Evolutionary conservation across 305 asterid species (phyloP), one percentile per base, ranked within the genome.

Genomic region (Euphrasia arctica): DNA sequence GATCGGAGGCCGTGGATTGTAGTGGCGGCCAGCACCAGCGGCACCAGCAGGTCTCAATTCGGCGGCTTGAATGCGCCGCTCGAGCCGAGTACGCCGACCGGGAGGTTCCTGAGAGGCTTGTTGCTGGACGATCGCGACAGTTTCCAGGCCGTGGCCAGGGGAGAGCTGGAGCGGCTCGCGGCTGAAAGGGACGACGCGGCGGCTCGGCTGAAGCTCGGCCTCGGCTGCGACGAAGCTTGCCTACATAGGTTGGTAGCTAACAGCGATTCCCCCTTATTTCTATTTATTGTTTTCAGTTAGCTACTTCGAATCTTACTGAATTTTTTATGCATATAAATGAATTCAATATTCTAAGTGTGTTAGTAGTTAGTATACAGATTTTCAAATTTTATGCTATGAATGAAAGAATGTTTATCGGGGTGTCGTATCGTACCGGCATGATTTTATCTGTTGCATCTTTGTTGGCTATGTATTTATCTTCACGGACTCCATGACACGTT

Each of bases 21-120:
- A 34, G 76, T 72, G 41, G 76, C 50, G 39, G 80, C 79, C 4
- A 28, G 79, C 52, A 12, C 78, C 6, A 60, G 66, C 13, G 49
- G 72, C 56, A 49, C 59, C 4, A 76, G 72, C 57, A 75, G 68
- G 80, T 75, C 82, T 31, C 88, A 75, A 45, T 83, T 64, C 10
- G 75, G 89, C 41, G 88, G 95, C 10, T 66, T 84, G 72, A 71
- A 67, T 76, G 76, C 93, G 67, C 98, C 98, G 63, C 76, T 92
- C 4, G 82, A 81, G 80, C 96, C 88, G 54, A 76, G 69, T 69
- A 78, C 96, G 15, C 72, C 82, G 72, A 76, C 90, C 3, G 97
- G 97, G 69, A 80, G 66, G 80, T 56, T 77, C 18, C 51, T 92
- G 78, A 70, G 75, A 54, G 74, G 84, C 10, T 85, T 85, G 25